Evolutionary conservation across 768 basidiomycete genomes (phyloP), one percentile per base, ranked within the genome.

Genomic region (Asterophora lycoperdoides): DNA sequence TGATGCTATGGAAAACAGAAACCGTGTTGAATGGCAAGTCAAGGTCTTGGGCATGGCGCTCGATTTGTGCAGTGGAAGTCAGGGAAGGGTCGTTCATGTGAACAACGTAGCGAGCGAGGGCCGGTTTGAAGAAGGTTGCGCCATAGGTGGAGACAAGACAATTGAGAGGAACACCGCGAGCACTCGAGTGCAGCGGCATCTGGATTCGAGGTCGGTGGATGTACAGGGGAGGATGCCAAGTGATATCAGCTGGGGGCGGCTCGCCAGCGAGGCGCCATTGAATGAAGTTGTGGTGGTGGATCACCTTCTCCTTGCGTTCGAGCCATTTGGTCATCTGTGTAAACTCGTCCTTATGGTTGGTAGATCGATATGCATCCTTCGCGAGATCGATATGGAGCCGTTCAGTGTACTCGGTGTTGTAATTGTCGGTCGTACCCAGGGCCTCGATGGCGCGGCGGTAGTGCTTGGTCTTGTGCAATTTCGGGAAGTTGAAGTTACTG

Each of bases 401-500:
- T n/a, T n/a, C n/a, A n/a, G n/a, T n/a, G n/a, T n/a, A n/a, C n/a
- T n/a, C n/a, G n/a, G n/a, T n/a, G n/a, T n/a, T n/a, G n/a, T n/a
- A n/a, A n/a, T n/a, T n/a, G n/a, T n/a, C n/a, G n/a, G n/a, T n/a
- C n/a, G n/a, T n/a, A n/a, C n/a, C n/a, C n/a, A n/a, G n/a, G n/a
- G n/a, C 32, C 23, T 55, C 38, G 51, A 75, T 74, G 3, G 47
- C 33, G 1, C 47, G 8, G 1, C 48, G 8, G 51, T 73, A 75
- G 51, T 76, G 76, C 1, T 33, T 32, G 1, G 64, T 47, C 13
- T 53, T 62, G 48, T 76, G 74, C 1, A 75, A 49, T 51, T 77
- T 77, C 1, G 73, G 72, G n/a, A 76, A 58, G 39, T 75, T 71
- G 57, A 73, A 75, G 44, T 65, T 7, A 10, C 60, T 40, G 0